phyloP scores from a whole-genome alignment of 805 yeast species.

The Cephaloascus albidus region DNA sequence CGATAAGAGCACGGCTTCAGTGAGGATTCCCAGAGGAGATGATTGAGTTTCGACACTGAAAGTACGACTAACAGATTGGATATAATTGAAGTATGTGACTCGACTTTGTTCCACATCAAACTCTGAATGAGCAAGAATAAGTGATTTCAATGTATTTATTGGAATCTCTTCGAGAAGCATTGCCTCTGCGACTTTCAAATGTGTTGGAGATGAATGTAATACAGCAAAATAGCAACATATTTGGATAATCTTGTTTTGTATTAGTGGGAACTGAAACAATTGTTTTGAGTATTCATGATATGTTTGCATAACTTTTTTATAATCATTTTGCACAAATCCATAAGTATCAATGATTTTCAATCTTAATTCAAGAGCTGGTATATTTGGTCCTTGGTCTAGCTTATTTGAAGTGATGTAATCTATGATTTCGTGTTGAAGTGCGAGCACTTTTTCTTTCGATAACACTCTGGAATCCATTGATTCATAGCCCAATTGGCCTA shows the following conservation, averaged over 20 bases:
- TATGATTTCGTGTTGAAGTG: no score
- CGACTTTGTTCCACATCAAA: conserved; percentile 30
- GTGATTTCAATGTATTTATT: conserved; percentile 23
- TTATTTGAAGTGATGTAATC: conserved; percentile 4
- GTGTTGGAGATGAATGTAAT: conserved; percentile 14
- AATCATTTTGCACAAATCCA: conserved; percentile 19
- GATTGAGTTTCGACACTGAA: conserved; percentile 16
- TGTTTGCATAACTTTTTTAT: conserved; percentile 21
- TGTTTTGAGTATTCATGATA: conserved; percentile 28
- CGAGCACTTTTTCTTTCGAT: no score
- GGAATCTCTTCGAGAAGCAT: conserved; percentile 16
- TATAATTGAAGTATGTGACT: conserved; percentile 35
- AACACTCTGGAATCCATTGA: no score
- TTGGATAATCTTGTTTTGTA: conserved; percentile 30
- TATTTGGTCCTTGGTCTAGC: conserved; percentile 14
- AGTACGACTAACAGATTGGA: conserved; percentile 22
- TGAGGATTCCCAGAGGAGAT: conserved; percentile 33
- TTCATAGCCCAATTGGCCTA: no score
- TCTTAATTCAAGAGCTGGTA: conserved; percentile 21
- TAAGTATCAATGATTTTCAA: conserved; percentile 20
- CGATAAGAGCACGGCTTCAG: conserved; percentile 37
- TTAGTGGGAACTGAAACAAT: conserved; percentile 26
- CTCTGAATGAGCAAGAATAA: conserved; percentile 30
- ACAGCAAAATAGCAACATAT: conserved; percentile 31
- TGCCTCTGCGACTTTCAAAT: conserved; percentile 27